Evolutionary conservation across 371 early-diverging fungal species (phyloP).

Genomic region (Mucor racemosus): DNA sequence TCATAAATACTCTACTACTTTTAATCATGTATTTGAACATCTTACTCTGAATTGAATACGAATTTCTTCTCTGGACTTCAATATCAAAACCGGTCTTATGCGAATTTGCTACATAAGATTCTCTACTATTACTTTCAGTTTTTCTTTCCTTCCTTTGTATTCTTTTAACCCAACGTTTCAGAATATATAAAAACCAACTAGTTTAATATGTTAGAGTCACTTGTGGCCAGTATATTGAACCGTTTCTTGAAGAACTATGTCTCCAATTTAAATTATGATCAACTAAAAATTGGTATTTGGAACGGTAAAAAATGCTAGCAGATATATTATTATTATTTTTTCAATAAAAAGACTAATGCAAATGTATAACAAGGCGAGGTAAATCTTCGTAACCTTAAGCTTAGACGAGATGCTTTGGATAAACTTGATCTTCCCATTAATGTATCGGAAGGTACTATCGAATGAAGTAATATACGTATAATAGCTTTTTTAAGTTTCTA

Average conservation of each 20-base stretch:
- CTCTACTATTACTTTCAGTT: too few species aligned
- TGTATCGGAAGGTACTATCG: conserved; percentile 72
- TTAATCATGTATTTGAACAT: too few species aligned
- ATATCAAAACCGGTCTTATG: conserved; percentile 2
- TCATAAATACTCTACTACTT: too few species aligned
- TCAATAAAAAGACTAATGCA: background rate
- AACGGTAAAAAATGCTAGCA: conserved; percentile 56
- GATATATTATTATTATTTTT: background rate
- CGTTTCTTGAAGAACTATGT: conserved; percentile 87
- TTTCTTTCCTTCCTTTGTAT: background rate
- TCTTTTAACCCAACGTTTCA: background rate
- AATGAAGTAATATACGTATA: too few species aligned
- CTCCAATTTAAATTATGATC: conserved; percentile 84
- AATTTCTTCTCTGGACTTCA: background rate
- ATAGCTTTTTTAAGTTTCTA: too few species aligned
- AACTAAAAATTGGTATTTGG: conserved; percentile 89
- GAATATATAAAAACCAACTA: background rate
- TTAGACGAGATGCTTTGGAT: conserved; percentile 80
- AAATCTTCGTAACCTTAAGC: conserved; percentile 74
- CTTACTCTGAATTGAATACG: too few species aligned
- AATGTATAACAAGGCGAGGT: conserved; percentile 70
- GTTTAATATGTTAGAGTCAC: conserved; percentile 73
- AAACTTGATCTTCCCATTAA: conserved; percentile 86
- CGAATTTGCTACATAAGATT: background rate
- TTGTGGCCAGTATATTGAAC: conserved; percentile 78